Base-by-base conservation (phyloP, 345 rosid species). In the Laguncularia racemosa region DNA sequence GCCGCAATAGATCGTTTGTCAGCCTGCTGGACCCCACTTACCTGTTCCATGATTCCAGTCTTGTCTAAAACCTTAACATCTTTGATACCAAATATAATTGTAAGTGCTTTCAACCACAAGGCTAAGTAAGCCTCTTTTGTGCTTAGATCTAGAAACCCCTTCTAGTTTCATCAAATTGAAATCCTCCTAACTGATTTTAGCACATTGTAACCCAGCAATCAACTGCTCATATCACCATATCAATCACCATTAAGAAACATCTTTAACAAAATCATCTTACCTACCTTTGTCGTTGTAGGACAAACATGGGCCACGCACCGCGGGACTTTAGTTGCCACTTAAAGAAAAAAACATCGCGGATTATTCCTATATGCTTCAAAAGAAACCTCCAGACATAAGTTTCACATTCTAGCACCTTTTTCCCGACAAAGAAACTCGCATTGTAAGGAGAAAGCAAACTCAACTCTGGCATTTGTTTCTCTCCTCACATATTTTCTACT, bases 11-110 rank as follows among this genome's bases (percentile, higher is more conserved):
- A 77, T 20, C 73, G 67, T 38, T 67, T 78, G 14, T 78, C 81
- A 14, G 81, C 81, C 62, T 77, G 76, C 2, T 73, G 76, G 0
- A 77, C n/a, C 70, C 78, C 78, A 69, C 56, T 73, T 73, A 16
- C 81, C 78, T 6, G 81, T 76, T 44, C 78, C 81, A 54, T 76
- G 73, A 76, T 76, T 16, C 78, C 81, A 0, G 81, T 76, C 68
- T 76, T 73, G 53, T 77, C 81, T 56, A 77, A 59, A 48, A 70
- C 69, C 73, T 73, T 77, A 52, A 73, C 51, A 60, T 77, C 76
- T 64, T 67, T 77, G n/a, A 77, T 71, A 52, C 55, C 64, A 17
- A 77, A 73, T 48, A 77, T 77, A 62, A 73, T 78, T 5, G 71
- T 56, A n/a, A n/a, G 71, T 73, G 45, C 70, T 77, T 68, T 77